phyloP scores from a whole-genome alignment of 2,329 filamentous ascomycete genomes.

The Diaporthe sp. region DNA sequence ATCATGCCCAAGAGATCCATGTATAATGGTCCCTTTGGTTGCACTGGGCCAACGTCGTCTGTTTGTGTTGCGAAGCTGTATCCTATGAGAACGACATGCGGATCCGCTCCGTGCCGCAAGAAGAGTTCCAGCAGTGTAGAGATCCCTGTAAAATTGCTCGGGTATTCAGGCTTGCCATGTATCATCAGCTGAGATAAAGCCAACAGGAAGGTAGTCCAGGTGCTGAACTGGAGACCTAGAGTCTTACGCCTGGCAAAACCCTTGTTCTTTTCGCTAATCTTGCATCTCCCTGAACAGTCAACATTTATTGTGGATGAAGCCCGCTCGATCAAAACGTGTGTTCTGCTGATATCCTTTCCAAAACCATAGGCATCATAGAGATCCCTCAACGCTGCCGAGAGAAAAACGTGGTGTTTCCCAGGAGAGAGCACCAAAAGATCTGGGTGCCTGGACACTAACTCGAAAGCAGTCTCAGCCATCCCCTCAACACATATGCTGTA shows the following conservation, averaged over 20 bases:
- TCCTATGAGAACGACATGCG: not conserved
- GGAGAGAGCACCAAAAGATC: not conserved
- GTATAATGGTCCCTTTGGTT: not conserved
- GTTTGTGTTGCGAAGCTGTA: not conserved
- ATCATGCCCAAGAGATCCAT: not conserved
- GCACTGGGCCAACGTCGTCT: not conserved
- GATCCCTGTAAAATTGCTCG: not conserved
- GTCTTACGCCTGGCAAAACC: not conserved
- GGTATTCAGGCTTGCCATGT: not conserved
- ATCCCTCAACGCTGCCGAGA: not conserved
- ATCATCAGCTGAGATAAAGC: not conserved
- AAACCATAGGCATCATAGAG: not conserved
- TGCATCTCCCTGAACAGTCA: not conserved
- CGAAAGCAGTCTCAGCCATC: not conserved
- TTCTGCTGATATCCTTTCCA: not conserved
- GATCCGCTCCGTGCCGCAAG: conserved; percentile 17
- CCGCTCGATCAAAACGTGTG: not conserved
- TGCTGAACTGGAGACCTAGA: not conserved
- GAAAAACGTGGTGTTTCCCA: not conserved
- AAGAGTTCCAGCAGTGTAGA: not conserved
- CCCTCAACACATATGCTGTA: not conserved
- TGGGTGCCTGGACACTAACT: not conserved
- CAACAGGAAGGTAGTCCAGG: not conserved
- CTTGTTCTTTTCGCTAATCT: not conserved
- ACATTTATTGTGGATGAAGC: not conserved